Evolutionary conservation across 345 rosid genomes (phyloP).

Genomic region (Citrus glauca): DNA sequence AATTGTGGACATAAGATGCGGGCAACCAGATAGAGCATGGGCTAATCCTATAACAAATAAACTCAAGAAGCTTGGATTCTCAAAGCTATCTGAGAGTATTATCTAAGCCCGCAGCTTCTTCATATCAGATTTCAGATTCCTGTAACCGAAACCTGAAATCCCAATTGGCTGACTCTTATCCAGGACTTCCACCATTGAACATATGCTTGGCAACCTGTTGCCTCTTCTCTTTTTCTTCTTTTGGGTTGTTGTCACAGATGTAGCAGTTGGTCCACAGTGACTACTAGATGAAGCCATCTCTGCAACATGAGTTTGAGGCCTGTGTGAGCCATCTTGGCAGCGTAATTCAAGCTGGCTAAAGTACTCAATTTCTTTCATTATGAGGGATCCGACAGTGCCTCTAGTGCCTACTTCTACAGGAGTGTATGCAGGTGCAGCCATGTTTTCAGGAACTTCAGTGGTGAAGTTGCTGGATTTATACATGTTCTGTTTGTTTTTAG

Average conservation of each 20-base stretch:
- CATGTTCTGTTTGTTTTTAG: conserved; percentile 21
- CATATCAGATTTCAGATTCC: conserved; percentile 51
- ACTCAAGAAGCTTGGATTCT: conserved; percentile 93
- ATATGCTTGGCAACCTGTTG: conserved; percentile 45
- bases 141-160: conserved; percentile 41
- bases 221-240: conserved; percentile 54
- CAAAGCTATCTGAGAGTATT: conserved; percentile 76
- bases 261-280: conserved; percentile 21
- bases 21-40: conserved; percentile 79
- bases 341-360: conserved; percentile 39
- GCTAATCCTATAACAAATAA: conserved; percentile 62
- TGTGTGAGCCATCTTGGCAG: conserved; percentile 31
- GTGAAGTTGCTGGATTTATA: conserved; percentile 22
- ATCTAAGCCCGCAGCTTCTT: conserved; percentile 48
- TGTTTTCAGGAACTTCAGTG: conserved; percentile 14
- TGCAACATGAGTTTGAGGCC: conserved; percentile 13
- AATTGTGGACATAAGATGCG: conserved; percentile 84
- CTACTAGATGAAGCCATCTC: conserved; percentile 23
- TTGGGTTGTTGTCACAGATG: conserved; percentile 24
- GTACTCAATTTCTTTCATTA: conserved; percentile 53
- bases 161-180: conserved; percentile 31
- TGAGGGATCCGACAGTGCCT: conserved; percentile 54
- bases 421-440: conserved; percentile 25
- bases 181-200: conserved; percentile 59
- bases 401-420: conserved; percentile 56